Evolutionary conservation across 768 basidiomycete genomes (phyloP).

Genomic region (Gyrodon lividus): DNA sequence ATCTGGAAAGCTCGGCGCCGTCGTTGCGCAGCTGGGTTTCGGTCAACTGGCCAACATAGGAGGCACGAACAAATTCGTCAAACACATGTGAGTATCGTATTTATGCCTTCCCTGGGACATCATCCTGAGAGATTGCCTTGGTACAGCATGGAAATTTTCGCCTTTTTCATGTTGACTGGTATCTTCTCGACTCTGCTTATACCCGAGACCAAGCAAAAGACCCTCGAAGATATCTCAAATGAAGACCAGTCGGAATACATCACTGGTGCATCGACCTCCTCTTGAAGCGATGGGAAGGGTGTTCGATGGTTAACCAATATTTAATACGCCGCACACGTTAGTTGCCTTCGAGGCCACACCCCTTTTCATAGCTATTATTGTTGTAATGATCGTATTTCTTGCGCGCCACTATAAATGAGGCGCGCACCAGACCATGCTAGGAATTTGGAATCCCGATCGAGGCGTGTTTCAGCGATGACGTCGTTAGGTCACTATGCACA

Average conservation of each 20-base stretch:
- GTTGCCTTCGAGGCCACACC: no score
- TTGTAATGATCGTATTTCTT: no score
- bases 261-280: conserved; percentile 10
- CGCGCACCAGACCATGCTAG: no score
- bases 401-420: no score
- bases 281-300: conserved; percentile 4
- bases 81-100: conserved; percentile 58
- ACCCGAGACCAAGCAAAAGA: conserved; percentile 70
- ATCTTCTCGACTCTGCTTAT: conserved; percentile 77
- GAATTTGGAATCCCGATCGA: no score
- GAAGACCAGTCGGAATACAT: conserved; percentile 68
- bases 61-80: conserved; percentile 57
- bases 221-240: conserved; percentile 72
- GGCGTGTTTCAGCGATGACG: no score
- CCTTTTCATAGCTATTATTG: no score
- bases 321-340: neutral
- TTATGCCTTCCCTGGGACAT: neutral
- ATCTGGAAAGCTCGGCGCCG: conserved; percentile 79
- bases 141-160: conserved; percentile 71
- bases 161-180: conserved; percentile 84
- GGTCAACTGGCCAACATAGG: conserved; percentile 65
- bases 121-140: conserved; percentile 3
- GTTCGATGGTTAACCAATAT: neutral
- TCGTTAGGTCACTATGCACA: no score
- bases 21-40: conserved; percentile 79